Conservation (phyloP, 2,329 filamentous ascomycete species). For the Juglanconis sp. region DNA sequence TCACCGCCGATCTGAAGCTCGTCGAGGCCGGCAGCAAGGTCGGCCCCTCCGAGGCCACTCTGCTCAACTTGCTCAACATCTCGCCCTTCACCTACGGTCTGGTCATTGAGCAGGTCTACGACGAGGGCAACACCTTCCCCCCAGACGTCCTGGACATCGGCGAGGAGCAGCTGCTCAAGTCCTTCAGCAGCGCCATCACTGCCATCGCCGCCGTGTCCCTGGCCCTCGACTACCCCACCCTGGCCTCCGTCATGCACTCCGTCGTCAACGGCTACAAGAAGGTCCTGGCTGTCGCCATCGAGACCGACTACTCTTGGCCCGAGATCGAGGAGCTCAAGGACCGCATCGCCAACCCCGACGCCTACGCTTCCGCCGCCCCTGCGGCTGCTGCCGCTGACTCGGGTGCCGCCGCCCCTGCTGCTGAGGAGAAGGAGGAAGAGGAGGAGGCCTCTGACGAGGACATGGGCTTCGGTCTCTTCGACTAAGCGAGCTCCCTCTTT, state of each 20-base stretch:
- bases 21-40: constrained; percentile 91
- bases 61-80: constrained; percentile 99
- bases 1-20: constrained; percentile 95
- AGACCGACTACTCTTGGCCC: constrained; percentile 90
- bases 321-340: constrained; percentile 98
- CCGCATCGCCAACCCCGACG: constrained; percentile 97
- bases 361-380: constrained; percentile 83
- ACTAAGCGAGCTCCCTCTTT: constrained; percentile 7
- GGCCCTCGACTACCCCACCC: constrained; percentile 89
- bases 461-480: constrained; percentile 76
- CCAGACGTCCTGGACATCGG: constrained; percentile 85
- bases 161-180: constrained; percentile 87
- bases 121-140: constrained; percentile 90
- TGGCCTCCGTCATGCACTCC: constrained; percentile 95
- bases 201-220: constrained; percentile 90
- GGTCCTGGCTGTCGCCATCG: constrained; percentile 79
- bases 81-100: constrained; percentile 99
- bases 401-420: constrained; percentile 47
- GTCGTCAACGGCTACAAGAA: constrained; percentile 99
- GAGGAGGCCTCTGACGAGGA: constrained; percentile 67
- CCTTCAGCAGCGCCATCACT: constrained; percentile 75
- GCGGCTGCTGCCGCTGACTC: constrained; percentile 53
- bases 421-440: constrained; percentile 58
- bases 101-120: constrained; percentile 94
- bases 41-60: constrained; percentile 96